A percentile compares a stretch with the other conserved stretches of the same genome.
These are phyloP conservation scores for Cladophialophora carrionii DNA, from an alignment of 2,329 filamentous ascomycete genomes.

Conservation along the genomic window DNA sequence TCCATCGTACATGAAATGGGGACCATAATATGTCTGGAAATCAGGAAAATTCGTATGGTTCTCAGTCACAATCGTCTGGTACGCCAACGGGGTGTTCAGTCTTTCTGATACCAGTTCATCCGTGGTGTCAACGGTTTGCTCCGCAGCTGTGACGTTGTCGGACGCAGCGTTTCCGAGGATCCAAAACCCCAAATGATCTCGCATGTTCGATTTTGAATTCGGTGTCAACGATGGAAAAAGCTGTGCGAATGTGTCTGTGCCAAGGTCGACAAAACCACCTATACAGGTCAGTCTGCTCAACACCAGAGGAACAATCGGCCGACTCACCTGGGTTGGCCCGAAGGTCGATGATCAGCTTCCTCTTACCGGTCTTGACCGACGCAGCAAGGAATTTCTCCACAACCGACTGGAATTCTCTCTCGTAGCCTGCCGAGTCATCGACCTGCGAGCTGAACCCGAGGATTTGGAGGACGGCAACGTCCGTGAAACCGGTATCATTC, in stretches of 20 bases:
- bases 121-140: constrained; percentile 35
- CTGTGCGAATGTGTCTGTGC: constrained; percentile 57
- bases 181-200: constrained; percentile 49
- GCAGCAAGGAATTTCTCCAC: constrained; percentile 50
- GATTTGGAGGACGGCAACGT: constrained; percentile 54
- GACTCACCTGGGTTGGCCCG: constrained; percentile 57
- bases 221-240: constrained; percentile 55
- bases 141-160: constrained; percentile 28
- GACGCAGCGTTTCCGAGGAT: constrained; percentile 42
- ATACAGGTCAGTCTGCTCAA: not conserved
- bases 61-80: constrained; percentile 41
- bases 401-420: constrained; percentile 32
- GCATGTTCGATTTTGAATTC: constrained; percentile 53
- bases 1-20: constrained; percentile 51
- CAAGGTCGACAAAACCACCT: constrained; percentile 56
- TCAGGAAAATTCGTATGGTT: constrained; percentile 44
- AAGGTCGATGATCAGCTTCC: constrained; percentile 67
- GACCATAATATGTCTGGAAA: constrained; percentile 51
- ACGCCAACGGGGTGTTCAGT: constrained; percentile 41
- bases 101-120: constrained; percentile 43
- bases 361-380: constrained; percentile 55
- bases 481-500: constrained; percentile 46
- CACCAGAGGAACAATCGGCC: not conserved
- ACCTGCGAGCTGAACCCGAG: constrained; percentile 44
- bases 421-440: constrained; percentile 23